Base-by-base conservation (phyloP, 306 rosid genomes). In the Casuarina cunninghamiana region DNA sequence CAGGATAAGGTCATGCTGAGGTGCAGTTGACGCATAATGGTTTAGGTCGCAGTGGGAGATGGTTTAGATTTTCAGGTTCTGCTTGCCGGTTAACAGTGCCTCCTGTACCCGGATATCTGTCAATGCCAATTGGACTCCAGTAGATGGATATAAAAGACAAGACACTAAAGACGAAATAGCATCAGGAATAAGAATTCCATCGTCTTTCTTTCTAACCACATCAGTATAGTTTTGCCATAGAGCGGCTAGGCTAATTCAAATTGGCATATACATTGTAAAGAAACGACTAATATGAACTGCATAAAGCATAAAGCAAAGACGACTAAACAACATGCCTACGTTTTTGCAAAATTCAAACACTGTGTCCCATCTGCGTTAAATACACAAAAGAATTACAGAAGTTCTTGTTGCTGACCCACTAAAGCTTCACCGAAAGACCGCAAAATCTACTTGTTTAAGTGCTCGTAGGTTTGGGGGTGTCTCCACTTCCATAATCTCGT, bases 391-490 rank as follows among this genome's bases (percentile, higher is more conserved):
- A 26, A 13, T 62, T 37, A 12, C 6, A 32, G 38, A 6, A 54
- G 5, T 43, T 7, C 11, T 6, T 83, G 42, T 54, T 43, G 76
- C 10, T 53, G 73, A 72, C 60, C 69, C 44, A 76, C 62, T 71
- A 77, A 77, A 86, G 21, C 74, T 72, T 74, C 53, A 78, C 48
- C 13, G 5, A 43, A 42, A 26, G 54, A 12, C 26, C 75, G 75
- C 78, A 44, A 77, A 73, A 41, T 21, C 11, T 13, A 48, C 32
- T 62, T 74, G 82, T 71, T 80, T 3, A 67, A 84, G 83, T 79
- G 88, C 79, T 69, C 41, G 80, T 76, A 69, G 88, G 85, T 80
- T 77, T 10, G 50, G 41, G 78, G 78, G 85, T 74, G 71, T 79
- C 77, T 75, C 90, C 84, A 49, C 76, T 45, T 45, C 58, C 76